phyloP scores from a whole-genome alignment of 2,329 filamentous ascomycete genomes.

The Colletotrichum sp. region DNA sequence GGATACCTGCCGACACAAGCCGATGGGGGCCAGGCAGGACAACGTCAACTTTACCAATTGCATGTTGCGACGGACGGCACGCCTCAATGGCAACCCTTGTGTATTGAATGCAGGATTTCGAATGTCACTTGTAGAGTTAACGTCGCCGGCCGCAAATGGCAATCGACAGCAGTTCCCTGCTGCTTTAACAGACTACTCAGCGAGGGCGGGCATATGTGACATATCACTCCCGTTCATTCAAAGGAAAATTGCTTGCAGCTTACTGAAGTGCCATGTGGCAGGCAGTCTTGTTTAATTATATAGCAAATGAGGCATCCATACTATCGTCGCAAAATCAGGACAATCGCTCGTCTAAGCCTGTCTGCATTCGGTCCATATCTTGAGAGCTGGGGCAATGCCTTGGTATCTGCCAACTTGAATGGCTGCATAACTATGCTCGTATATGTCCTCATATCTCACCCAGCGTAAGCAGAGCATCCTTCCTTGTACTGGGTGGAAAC shows the following conservation, averaged over 20 bases:
- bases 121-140: background rate
- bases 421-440: background rate
- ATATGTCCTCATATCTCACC: background rate
- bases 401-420: background rate
- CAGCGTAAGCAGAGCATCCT: conserved; percentile 5
- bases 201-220: background rate
- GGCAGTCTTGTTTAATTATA: too few relatives aligned
- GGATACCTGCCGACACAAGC: background rate
- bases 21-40: background rate
- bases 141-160: background rate
- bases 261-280: background rate
- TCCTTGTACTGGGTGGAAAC: conserved; percentile 14
- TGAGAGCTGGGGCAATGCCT: background rate
- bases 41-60: too few relatives aligned
- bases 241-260: background rate
- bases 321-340: background rate
- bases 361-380: background rate
- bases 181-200: background rate
- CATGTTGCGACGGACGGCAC: background rate
- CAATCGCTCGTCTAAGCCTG: background rate
- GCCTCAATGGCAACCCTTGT: background rate
- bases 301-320: background rate
- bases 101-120: background rate
- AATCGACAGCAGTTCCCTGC: background rate
- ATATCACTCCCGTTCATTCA: background rate